Base-by-base conservation (phyloP, 371 early-diverging fungal genomes). In the Apophysomyces elegans region DNA sequence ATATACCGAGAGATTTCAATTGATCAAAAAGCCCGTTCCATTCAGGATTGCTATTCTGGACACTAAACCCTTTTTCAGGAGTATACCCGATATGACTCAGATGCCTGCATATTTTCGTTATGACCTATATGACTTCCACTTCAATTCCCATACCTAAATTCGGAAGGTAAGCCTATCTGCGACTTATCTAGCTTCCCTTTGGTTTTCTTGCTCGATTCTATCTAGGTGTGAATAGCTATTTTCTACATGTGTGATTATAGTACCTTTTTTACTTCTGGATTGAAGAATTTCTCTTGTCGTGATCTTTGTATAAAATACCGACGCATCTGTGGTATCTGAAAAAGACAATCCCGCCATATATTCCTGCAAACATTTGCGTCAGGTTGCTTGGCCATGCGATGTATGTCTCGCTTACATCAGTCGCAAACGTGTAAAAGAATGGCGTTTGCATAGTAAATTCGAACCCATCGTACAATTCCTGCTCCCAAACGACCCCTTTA, bases 341-440 rank as follows among this genome's bases (percentile, higher is more conserved):
- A 97, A 97, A 0, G 93, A 93, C 39, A 97, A 84, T 11, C 93
- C 97, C 35, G 88, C 88, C 71, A 91, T 83, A 59, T 86, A 87
- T 69, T 88, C 83, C 91, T 93, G 60, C 14, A 54, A 35, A 43
- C 18, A n/a, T 45, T 50, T 50, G 6, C 37, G 21, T 11, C 41
- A 21, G 43, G 9, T n/a, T 59, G n/a, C 32, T 37, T 45, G 8
- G 13, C 16, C 6, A n/a, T 50, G 13, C 9, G 14, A 7, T 16
- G 5, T 11, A 16, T 50, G 32, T 21, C 21, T 7, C 2, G 65
- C 88, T 81, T 88, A 93, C 94, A 76, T 93, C 91, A 12, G 90
- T 85, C 6, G 89, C 81, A 80, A 97, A 94, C 6, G 92, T 88
- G 69, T 90, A 95, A 72, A 97, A 97, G 74, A 89, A 95, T 4